Conservation (phyloP, 192 early-diverging fungal genomes). For the Dispira simplex region DNA sequence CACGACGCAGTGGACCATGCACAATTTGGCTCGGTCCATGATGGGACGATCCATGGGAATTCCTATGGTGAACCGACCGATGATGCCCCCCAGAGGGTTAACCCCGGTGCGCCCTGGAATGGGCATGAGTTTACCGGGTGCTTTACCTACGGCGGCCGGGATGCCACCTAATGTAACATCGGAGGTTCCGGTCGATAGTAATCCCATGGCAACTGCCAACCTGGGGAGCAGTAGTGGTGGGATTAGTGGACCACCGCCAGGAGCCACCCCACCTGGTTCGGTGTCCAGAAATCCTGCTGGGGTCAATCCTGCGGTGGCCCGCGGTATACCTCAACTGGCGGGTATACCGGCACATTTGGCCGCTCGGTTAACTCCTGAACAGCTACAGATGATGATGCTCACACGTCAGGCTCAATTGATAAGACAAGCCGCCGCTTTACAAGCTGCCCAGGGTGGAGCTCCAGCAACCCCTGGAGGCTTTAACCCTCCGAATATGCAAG, state of each 20-base stretch:
- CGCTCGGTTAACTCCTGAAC: slow-evolving; percentile 3
- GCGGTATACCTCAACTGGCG: not conserved
- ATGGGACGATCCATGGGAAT: slow-evolving; percentile 3
- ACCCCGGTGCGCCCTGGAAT: not conserved
- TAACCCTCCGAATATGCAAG: not conserved
- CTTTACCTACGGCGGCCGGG: not conserved
- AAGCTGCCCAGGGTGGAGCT: not conserved
- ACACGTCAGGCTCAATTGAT: not conserved
- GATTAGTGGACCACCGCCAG: not conserved
- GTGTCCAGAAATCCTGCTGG: not conserved
- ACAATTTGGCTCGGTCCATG: slow-evolving; percentile 5
- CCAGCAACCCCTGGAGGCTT: not conserved
- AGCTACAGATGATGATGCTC: not conserved
- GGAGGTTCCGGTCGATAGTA: not conserved
- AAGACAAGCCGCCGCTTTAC: not conserved
- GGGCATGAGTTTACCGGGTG: not conserved
- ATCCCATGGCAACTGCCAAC: not conserved
- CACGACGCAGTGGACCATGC: slow-evolving; percentile 5
- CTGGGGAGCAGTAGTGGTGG: not conserved
- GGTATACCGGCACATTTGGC: not conserved
- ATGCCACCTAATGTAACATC: not conserved
- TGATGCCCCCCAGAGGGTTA: not conserved
- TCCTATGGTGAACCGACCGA: not conserved
- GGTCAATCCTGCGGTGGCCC: not conserved
- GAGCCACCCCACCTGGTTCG: not conserved